phyloP scores from a whole-genome alignment of 2,329 filamentous ascomycete genomes.

The Sclerotiophoma versabilis region DNA sequence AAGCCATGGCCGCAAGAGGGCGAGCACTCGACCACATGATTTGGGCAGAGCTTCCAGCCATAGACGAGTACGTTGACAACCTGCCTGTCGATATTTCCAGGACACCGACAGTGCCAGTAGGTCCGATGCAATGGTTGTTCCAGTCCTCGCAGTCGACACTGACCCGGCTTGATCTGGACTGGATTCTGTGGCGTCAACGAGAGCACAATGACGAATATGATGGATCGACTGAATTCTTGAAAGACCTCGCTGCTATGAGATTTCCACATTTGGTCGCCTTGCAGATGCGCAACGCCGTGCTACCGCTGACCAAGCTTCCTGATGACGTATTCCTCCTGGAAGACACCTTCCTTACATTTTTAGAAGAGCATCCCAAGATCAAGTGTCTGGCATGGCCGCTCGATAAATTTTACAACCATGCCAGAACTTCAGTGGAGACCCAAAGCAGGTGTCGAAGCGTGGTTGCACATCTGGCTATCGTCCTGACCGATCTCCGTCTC shows the following conservation, averaged over 20 bases:
- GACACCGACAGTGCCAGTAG: constrained; percentile 12
- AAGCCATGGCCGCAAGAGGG: constrained; percentile 27
- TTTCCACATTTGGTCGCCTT: constrained; percentile 56
- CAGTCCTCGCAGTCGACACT: constrained; percentile 34
- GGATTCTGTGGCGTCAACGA: constrained; percentile 42
- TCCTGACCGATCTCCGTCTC: constrained; percentile 52
- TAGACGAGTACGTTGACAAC: constrained; percentile 29
- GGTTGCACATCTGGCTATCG: constrained; percentile 50
- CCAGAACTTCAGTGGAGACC: constrained; percentile 31
- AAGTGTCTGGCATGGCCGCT: constrained; percentile 57
- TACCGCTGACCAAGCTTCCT: constrained; percentile 47
- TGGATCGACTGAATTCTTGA: constrained; percentile 26
- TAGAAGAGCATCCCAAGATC: constrained; percentile 54
- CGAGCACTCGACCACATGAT: constrained; percentile 34
- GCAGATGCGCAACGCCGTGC: constrained; percentile 55
- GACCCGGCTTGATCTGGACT: constrained; percentile 46
- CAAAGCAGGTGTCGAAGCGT: constrained; percentile 36
- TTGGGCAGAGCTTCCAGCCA: constrained; percentile 36
- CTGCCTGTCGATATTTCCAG: constrained; percentile 14
- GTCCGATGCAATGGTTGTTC: constrained; percentile 28
- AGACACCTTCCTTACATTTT: constrained; percentile 50
- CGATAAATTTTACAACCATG: constrained; percentile 53
- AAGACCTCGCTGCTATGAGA: constrained; percentile 43
- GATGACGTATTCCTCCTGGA: constrained; percentile 48
- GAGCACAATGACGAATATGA: constrained; percentile 18